These are phyloP conservation scores for Phaseolus coccineus DNA, from an alignment of 331 rosid species.

Conservation along the genomic window DNA sequence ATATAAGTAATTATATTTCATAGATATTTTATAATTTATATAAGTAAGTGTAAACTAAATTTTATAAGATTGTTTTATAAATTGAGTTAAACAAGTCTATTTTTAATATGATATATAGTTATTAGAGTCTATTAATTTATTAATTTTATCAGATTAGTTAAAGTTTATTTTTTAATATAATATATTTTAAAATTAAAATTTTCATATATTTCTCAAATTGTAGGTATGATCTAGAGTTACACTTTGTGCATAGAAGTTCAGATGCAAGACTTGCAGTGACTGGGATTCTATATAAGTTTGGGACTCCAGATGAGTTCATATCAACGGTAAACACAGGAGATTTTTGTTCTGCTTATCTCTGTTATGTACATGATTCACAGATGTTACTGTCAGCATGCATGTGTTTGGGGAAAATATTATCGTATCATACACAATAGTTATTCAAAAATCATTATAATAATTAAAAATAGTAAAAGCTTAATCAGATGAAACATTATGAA, in stretches of 20 bases:
- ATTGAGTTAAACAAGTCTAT: too few relatives aligned
- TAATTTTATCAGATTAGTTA: too few relatives aligned
- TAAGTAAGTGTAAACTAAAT: too few relatives aligned
- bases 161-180: background rate
- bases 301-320: constrained; percentile 53
- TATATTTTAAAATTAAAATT: background rate
- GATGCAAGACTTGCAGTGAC: constrained; percentile 51
- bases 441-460: too few relatives aligned
- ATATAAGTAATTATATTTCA: too few relatives aligned
- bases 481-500: too few relatives aligned
- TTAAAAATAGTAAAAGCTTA: too few relatives aligned
- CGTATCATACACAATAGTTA: too few relatives aligned
- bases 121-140: too few relatives aligned
- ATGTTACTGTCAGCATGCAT: background rate
- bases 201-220: background rate
- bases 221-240: constrained; percentile 62
- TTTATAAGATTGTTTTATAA: too few relatives aligned
- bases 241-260: constrained; percentile 58
- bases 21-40: too few relatives aligned
- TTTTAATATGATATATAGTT: too few relatives aligned
- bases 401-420: background rate
- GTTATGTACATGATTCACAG: background rate
- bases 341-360: background rate
- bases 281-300: constrained; percentile 52
- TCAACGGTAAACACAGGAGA: constrained; percentile 45